These are phyloP conservation scores for Mucor circinelloides DNA, from an alignment of 371 early-diverging fungal species.

Conservation along the genomic window DNA sequence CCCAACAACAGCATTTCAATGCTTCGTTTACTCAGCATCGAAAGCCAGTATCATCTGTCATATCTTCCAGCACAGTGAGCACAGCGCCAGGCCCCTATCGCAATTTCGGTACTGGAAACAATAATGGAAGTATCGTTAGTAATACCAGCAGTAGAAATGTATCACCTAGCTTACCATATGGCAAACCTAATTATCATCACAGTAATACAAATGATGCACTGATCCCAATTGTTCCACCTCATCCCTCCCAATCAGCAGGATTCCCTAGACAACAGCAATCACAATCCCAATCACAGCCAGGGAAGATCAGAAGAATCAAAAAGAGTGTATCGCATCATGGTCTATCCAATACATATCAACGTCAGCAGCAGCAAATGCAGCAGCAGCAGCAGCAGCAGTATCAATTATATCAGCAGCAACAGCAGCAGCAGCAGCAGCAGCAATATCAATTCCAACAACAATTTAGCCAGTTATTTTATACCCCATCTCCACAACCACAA, in stretches of 20 bases:
- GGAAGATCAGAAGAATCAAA: constrained; percentile 17
- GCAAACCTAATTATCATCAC: neutral
- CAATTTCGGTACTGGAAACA: neutral
- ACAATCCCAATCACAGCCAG: neutral
- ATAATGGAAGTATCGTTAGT: neutral
- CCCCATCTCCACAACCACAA: constrained; percentile 1
- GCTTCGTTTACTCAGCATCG: constrained; percentile 14
- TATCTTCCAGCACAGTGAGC: constrained; percentile 11
- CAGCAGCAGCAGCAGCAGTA: constrained; percentile 18
- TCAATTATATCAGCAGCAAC: constrained; percentile 7
- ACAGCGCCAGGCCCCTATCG: constrained; percentile 16
- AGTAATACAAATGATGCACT: neutral
- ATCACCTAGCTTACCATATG: constrained; percentile 14
- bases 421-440: constrained; percentile 12
- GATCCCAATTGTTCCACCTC: neutral
- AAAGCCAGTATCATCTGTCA: constrained; percentile 17
- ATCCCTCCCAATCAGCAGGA: constrained; percentile 16
- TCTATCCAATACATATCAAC: constrained; percentile 13
- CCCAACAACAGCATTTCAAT: constrained; percentile 3
- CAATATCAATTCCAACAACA: constrained; percentile 9
- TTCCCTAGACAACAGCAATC: constrained; percentile 14
- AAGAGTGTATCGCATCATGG: constrained; percentile 22
- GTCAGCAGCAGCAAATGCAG: constrained; percentile 17
- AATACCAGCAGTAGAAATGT: constrained; percentile 1
- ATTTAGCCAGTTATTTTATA: constrained; percentile 3